These are phyloP conservation scores for Spongospora subterranea DNA, from an alignment of 208 protist genomes.

Conservation along the genomic window DNA sequence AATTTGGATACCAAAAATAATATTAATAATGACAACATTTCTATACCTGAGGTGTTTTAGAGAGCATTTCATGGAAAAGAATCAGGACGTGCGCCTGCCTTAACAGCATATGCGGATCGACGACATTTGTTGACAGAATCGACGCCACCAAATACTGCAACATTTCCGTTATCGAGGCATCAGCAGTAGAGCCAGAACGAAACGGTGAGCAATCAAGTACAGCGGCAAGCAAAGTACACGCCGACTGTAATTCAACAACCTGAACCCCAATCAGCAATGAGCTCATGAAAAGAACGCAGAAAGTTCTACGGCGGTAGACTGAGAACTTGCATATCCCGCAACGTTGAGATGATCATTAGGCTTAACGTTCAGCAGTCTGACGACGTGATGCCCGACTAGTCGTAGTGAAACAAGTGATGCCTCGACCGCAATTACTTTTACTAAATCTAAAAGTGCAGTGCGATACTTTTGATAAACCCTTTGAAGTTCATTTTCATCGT, in stretches of 20 bases:
- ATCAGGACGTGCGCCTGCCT: not conserved
- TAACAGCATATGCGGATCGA: not conserved
- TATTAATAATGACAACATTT: too few relatives aligned
- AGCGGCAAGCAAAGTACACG: not conserved
- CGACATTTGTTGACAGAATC: not conserved
- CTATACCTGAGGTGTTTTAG: not conserved
- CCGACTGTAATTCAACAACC: not conserved
- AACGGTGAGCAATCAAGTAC: not conserved
- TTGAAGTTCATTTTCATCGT: not conserved
- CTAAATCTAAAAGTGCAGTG: not conserved
- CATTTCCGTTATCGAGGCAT: not conserved
- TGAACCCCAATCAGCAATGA: not conserved
- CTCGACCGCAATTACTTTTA: not conserved
- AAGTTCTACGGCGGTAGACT: not conserved
- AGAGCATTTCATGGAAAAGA: conserved; percentile 2
- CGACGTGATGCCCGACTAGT: not conserved
- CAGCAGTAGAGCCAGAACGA: not conserved
- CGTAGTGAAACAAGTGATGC: not conserved
- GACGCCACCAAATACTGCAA: not conserved
- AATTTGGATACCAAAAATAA: too few relatives aligned
- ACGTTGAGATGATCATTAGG: not conserved
- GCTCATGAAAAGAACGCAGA: not conserved
- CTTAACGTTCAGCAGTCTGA: not conserved
- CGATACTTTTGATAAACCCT: not conserved
- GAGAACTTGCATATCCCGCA: not conserved